Evolutionary conservation across 2,329 filamentous ascomycete genomes (phyloP).

Genomic region (Lomentospora prolificans): DNA sequence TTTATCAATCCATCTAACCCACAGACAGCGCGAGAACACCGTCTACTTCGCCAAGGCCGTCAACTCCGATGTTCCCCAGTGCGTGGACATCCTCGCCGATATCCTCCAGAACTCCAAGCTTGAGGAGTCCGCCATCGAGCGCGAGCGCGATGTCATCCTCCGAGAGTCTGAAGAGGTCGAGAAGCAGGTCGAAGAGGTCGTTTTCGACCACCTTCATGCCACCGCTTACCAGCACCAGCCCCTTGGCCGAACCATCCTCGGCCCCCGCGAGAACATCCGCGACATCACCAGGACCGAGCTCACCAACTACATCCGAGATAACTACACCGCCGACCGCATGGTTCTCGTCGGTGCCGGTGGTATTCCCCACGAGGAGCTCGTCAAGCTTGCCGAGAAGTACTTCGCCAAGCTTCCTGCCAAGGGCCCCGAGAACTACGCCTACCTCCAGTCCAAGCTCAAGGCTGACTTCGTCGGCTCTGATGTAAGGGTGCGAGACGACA

Average conservation of each 20-base stretch:
- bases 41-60: slow-evolving; percentile 99
- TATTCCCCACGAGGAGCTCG: slow-evolving; percentile 85
- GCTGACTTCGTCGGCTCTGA: slow-evolving; percentile 96
- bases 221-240: slow-evolving; percentile 96
- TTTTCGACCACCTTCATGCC: slow-evolving; percentile 97
- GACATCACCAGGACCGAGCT: slow-evolving; percentile 90
- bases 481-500: slow-evolving; percentile 91
- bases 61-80: slow-evolving; percentile 92
- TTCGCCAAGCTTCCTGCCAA: slow-evolving; percentile 71
- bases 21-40: slow-evolving; percentile 81
- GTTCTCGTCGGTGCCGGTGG: slow-evolving; percentile 93
- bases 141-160: slow-evolving; percentile 96
- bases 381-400: slow-evolving; percentile 93
- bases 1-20: slow-evolving; percentile 8
- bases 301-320: slow-evolving; percentile 94
- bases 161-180: slow-evolving; percentile 99
- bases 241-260: slow-evolving; percentile 93
- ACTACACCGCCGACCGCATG: slow-evolving; percentile 99
- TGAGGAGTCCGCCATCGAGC: slow-evolving; percentile 83
- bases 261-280: slow-evolving; percentile 95
- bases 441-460: slow-evolving; percentile 71
- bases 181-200: slow-evolving; percentile 99
- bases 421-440: slow-evolving; percentile 64
- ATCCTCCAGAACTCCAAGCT: slow-evolving; percentile 99
- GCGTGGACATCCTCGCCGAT: slow-evolving; percentile 96